Evolutionary conservation across 495 filamentous ascomycete genomes (phyloP).

Genomic region (Penicillium paxilli): DNA sequence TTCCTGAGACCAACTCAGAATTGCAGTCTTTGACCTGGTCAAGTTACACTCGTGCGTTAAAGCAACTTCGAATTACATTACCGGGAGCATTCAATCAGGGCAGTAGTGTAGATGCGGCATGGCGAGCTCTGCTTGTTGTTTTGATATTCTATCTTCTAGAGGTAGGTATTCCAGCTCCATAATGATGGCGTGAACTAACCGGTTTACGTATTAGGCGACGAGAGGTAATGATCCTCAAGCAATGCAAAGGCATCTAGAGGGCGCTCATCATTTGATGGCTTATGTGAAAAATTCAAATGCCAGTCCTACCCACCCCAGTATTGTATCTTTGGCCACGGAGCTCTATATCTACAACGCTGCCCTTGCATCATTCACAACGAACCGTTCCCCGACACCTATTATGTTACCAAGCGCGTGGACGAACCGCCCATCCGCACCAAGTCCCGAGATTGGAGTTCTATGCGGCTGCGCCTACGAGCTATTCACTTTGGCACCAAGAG

Average conservation of each 20-base stretch:
- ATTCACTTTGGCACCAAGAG: slow-evolving; percentile 9
- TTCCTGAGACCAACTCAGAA: slow-evolving; percentile 3
- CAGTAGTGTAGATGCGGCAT: slow-evolving; percentile 9
- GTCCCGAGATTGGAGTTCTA: slow-evolving; percentile 4
- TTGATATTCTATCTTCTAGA: slow-evolving; percentile 21
- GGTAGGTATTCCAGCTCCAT: slow-evolving; percentile 4
- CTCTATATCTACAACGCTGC: slow-evolving; percentile 17
- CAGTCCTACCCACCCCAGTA: slow-evolving; percentile 1
- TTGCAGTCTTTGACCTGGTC: slow-evolving; percentile 14
- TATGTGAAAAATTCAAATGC: slow-evolving; percentile 4
- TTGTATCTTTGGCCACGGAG: slow-evolving; percentile 13
- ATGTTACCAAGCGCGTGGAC: background rate
- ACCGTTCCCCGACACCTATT: background rate
- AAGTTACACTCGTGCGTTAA: slow-evolving; percentile 15
- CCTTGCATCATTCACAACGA: slow-evolving; percentile 17
- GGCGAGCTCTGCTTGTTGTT: slow-evolving; percentile 15
- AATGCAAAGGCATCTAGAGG: slow-evolving; percentile 18
- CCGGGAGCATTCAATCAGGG: background rate
- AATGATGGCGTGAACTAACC: slow-evolving; percentile 4
- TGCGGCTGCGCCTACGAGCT: slow-evolving; percentile 19
- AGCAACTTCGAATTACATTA: slow-evolving; percentile 11
- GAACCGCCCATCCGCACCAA: background rate
- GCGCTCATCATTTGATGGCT: slow-evolving; percentile 18
- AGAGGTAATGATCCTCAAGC: slow-evolving; percentile 15
- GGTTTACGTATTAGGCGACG: slow-evolving; percentile 12